Base-by-base conservation (phyloP, 768 basidiomycete genomes). In the Kwoniella dendrophila region DNA sequence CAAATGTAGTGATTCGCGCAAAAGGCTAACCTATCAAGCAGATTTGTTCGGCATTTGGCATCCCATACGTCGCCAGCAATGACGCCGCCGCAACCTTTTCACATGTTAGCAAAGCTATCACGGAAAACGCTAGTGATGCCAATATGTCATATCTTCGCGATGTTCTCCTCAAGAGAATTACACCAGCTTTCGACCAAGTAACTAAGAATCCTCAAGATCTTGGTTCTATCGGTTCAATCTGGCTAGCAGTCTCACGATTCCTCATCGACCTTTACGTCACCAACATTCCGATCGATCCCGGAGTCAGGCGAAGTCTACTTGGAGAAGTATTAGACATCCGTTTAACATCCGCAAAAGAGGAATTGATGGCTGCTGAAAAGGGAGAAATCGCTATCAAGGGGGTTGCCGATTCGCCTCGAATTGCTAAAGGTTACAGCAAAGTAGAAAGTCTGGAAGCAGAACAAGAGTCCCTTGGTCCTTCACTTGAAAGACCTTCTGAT, bases 281-380 rank as follows among this genome's bases (percentile, higher is more conserved):
- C 0, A 84, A 91, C 75, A 80, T 85, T 1, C 92, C 94, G 2
- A 80, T 97, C 50, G 96, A 99, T 76, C 96, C 96, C 27, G 86
- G 87, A 6, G 86, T 86, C 7, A 62, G 70, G 26, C 54, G 70
- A n/a, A 47, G 58, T 4, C 56, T 75, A 18, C 32, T 59, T 2
- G 60, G 56, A 11, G 71, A 71, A 36, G 59, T 73, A 2, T 20
- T 68, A 34, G 20, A 34, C 4, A 36, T 30, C n/a, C 67, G 62
- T 1, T 27, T 73, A 6, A 20, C 61, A 3, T 24, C 51, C 2
- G 55, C 67, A 1, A 24, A 64, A 14, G 70, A 69, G 59, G 74
- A 75, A 43, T 50, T 78, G 8, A 50, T 24, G 0, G 71, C 64
- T 2, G 60, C 77, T 26, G 60, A 66, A 14, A 52, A 40, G 5